Evolutionary conservation across 2,329 filamentous ascomycete species (phyloP).

Genomic region (Lasiodiplodia sp.): DNA sequence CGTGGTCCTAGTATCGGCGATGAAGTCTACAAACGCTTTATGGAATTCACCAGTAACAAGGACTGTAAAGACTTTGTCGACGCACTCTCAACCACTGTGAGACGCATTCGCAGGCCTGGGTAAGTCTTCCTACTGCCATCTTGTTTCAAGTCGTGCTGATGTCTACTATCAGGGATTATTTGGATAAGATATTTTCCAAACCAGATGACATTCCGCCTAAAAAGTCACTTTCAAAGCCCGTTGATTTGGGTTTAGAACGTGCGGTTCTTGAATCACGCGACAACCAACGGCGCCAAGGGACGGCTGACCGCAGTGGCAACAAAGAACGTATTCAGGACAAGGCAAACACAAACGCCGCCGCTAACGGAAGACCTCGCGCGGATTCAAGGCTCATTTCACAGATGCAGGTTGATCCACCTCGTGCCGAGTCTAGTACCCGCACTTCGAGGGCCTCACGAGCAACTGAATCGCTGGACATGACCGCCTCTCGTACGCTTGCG

Average conservation of each 20-base stretch:
- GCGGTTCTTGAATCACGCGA: slow-evolving; percentile 14
- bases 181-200: slow-evolving; percentile 7
- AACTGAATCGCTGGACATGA: neutral
- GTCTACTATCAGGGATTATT: neutral
- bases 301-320: neutral
- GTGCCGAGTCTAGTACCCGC: slow-evolving; percentile 4
- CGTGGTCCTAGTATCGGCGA: neutral
- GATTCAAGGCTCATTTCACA: neutral
- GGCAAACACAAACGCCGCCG: neutral
- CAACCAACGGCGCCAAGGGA: slow-evolving; percentile 15
- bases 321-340: slow-evolving; percentile 12
- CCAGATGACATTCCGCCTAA: neutral
- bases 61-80: neutral
- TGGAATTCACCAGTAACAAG: neutral
- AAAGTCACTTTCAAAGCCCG: neutral
- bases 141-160: neutral
- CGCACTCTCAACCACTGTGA: neutral
- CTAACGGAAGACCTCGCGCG: neutral
- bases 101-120: neutral
- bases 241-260: neutral
- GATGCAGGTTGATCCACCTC: neutral
- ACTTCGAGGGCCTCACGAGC: neutral
- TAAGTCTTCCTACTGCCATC: neutral
- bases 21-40: neutral
- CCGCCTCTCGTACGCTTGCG: neutral